phyloP scores from a whole-genome alignment of 257 asterid species.

The Cruciata laevipes region DNA sequence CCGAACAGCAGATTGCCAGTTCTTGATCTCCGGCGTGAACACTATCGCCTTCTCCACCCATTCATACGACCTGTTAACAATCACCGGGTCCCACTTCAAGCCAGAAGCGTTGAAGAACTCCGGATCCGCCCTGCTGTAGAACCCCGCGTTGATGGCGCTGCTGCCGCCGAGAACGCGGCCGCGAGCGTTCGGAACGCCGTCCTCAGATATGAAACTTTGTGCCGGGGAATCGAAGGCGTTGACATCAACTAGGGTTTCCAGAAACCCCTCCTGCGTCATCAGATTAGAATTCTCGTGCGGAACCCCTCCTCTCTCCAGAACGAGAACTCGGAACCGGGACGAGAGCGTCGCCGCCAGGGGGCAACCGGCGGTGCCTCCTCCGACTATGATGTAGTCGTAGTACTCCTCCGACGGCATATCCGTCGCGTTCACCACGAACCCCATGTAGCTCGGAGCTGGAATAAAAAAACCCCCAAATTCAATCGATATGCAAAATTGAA shows the following conservation, averaged over 20 bases:
- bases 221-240: slow-evolving; percentile 62
- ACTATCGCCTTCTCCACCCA: slow-evolving; percentile 85
- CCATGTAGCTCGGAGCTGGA: slow-evolving; percentile 56
- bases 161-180: slow-evolving; percentile 98
- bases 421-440: slow-evolving; percentile 51
- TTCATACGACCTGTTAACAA: slow-evolving; percentile 69
- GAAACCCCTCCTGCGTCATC: slow-evolving; percentile 73
- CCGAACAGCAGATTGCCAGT: slow-evolving; percentile 73
- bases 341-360: slow-evolving; percentile 87
- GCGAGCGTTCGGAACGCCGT: slow-evolving; percentile 78
- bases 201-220: slow-evolving; percentile 74
- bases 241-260: slow-evolving; percentile 44
- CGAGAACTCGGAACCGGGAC: slow-evolving; percentile 51
- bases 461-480: neutral
- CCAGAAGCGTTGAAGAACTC: slow-evolving; percentile 45
- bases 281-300: slow-evolving; percentile 50
- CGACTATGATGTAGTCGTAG: slow-evolving; percentile 55
- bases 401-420: slow-evolving; percentile 51
- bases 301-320: slow-evolving; percentile 79
- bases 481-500: neutral
- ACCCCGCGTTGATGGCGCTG: slow-evolving; percentile 79
- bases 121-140: slow-evolving; percentile 52
- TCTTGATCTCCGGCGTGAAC: slow-evolving; percentile 63
- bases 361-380: slow-evolving; percentile 96
- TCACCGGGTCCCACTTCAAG: slow-evolving; percentile 44